These are phyloP conservation scores for Hyphopichia burtonii DNA, from an alignment of 1,139 yeast species.

Conservation along the genomic window DNA sequence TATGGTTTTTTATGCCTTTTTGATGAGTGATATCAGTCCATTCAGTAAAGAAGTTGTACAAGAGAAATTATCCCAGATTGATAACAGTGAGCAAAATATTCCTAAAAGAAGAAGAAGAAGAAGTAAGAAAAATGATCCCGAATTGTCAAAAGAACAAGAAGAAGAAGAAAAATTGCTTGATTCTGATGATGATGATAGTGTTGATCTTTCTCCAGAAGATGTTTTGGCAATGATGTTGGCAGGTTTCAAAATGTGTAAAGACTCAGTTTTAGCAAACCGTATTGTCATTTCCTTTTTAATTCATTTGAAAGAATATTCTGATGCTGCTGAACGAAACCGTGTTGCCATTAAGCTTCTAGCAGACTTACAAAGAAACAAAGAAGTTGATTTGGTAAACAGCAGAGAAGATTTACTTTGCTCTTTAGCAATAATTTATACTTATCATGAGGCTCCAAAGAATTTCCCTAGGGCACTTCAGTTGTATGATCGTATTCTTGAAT, in stretches of 20 bases:
- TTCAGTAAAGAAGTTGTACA: constrained; percentile 33
- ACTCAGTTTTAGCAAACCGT: constrained; percentile 62
- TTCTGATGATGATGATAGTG: constrained; percentile 11
- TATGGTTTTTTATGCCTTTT: constrained; percentile 56
- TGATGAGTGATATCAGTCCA: constrained; percentile 68
- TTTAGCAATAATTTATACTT: constrained; percentile 76
- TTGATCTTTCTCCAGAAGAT: constrained; percentile 46
- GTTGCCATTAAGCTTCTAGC: constrained; percentile 61
- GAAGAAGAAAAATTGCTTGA: constrained; percentile 16
- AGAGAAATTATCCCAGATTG: constrained; percentile 11
- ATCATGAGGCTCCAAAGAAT: constrained; percentile 87
- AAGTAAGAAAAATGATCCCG: constrained; percentile 12
- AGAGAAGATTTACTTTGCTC: constrained; percentile 61
- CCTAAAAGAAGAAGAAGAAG: constrained; percentile 6
- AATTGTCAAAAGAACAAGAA: constrained; percentile 8
- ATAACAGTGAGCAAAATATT: constrained; percentile 1
- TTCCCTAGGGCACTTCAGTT: constrained; percentile 70
- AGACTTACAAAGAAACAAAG: constrained; percentile 44
- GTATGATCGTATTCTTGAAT: constrained; percentile 60
- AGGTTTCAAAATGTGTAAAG: constrained; percentile 48
- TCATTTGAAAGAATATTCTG: constrained; percentile 60
- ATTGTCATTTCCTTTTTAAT: constrained; percentile 63
- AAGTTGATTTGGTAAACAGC: constrained; percentile 49
- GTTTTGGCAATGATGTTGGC: constrained; percentile 52
- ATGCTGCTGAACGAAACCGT: constrained; percentile 60